A percentile compares a stretch with the other conserved stretches of the same genome.
Conservation (phyloP, 306 rosid genomes). For the Abrus pulchellus region DNA sequence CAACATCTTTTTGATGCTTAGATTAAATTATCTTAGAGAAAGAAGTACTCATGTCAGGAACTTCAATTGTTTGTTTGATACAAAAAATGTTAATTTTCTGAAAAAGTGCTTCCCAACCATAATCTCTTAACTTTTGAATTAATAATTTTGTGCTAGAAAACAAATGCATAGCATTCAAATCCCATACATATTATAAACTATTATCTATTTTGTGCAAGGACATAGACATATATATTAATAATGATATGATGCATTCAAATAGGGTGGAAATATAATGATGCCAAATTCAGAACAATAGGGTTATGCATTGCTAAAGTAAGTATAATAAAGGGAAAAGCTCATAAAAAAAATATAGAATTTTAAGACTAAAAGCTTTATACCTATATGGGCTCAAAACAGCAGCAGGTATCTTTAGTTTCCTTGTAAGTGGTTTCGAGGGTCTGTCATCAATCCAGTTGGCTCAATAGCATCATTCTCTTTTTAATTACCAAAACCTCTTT, state of each 20-base stretch:
- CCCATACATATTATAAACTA: background rate
- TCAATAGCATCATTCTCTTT: slow-evolving; percentile 65
- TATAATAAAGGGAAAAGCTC: background rate
- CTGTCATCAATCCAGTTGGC: slow-evolving; percentile 75
- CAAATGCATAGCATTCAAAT: background rate
- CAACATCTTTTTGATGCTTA: background rate
- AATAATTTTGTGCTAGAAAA: too few species aligned
- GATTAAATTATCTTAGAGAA: background rate
- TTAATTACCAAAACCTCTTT: slow-evolving; percentile 74
- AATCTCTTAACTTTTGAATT: too few species aligned
- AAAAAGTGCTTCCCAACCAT: too few species aligned
- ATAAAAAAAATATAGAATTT: background rate
- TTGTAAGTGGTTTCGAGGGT: slow-evolving; percentile 91
- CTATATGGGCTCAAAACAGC: slow-evolving; percentile 89
- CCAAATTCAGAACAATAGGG: slow-evolving; percentile 19
- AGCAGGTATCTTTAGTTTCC: slow-evolving; percentile 91
- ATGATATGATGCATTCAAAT: slow-evolving; percentile 9
- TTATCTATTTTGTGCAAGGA: slow-evolving; percentile 3
- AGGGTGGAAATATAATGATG: slow-evolving; percentile 9
- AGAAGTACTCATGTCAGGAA: background rate
- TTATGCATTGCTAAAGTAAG: slow-evolving; percentile 18
- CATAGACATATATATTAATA: background rate
- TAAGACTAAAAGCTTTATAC: slow-evolving; percentile 49
- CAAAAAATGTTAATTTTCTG: too few species aligned
- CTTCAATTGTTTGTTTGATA: too few species aligned